phyloP scores from a whole-genome alignment of 2,329 filamentous ascomycete genomes.

The Stachybotrys chlorohalonatus region DNA sequence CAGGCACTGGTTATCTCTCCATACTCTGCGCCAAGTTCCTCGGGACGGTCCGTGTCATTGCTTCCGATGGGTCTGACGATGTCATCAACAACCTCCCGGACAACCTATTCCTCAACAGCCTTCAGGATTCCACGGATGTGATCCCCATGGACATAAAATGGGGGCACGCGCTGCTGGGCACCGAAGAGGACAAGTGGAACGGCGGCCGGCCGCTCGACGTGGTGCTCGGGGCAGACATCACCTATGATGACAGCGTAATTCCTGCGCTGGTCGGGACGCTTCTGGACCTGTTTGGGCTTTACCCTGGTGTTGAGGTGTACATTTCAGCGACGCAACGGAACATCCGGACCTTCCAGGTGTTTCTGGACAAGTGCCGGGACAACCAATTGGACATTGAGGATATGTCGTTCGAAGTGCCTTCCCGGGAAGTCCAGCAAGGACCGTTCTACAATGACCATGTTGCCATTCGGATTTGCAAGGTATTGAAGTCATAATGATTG shows the following conservation, averaged over 20 bases:
- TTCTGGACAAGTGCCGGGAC: slow-evolving; percentile 48
- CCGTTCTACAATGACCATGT: slow-evolving; percentile 56
- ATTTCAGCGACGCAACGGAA: slow-evolving; percentile 67
- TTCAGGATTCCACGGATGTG: slow-evolving; percentile 40
- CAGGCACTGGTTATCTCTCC: slow-evolving; percentile 68
- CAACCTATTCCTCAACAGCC: slow-evolving; percentile 59
- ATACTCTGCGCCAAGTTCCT: slow-evolving; percentile 65
- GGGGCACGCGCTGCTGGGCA: slow-evolving; percentile 51
- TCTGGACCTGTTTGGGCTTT: slow-evolving; percentile 48
- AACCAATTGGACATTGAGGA: slow-evolving; percentile 32
- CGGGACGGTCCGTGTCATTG: slow-evolving; percentile 47
- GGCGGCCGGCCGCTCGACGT: slow-evolving; percentile 44
- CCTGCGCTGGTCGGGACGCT: slow-evolving; percentile 57
- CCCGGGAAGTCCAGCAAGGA: slow-evolving; percentile 38
- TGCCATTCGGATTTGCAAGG: slow-evolving; percentile 44
- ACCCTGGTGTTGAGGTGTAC: slow-evolving; percentile 48
- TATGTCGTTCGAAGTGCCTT: slow-evolving; percentile 30
- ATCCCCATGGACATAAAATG: slow-evolving; percentile 50
- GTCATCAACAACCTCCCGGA: slow-evolving; percentile 59
- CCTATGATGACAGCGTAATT: slow-evolving; percentile 59
- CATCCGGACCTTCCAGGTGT: slow-evolving; percentile 55
- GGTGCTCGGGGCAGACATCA: slow-evolving; percentile 69
- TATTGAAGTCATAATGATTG: slow-evolving; percentile 10
- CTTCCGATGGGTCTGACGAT: slow-evolving; percentile 66
- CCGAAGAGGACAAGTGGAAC: slow-evolving; percentile 46